Evolutionary conservation across 129 eudicot genomes (phyloP), one percentile per base, ranked within the genome.

Genomic region (Pseudognaphalium luteoalbum): DNA sequence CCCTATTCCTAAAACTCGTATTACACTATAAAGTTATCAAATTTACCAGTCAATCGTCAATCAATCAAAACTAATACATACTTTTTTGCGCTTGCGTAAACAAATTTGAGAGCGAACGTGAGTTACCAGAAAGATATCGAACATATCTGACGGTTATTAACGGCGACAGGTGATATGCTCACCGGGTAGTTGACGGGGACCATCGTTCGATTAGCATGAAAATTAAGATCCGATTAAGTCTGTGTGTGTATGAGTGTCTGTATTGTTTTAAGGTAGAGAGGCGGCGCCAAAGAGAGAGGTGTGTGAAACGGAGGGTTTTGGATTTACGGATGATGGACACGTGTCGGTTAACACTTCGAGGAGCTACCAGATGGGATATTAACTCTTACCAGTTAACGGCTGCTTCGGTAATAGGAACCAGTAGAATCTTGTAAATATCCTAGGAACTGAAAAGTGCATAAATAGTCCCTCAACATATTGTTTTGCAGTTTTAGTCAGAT

Each of bases 61-160:
- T 59, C 59, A 25, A 71, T 51, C 51, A 16, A 33, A 70, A 22
- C 47, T 22, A 47, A 69, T 7, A 5, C 30, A 34, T 14, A 3
- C 11, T 81, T 80, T 81, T 81, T 82, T 85, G 37, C 86, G 82
- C 81, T 85, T 85, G 71, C 89, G 87, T 74, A 80, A 60, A 25
- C 79, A 81, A 65, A 85, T 81, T 69, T 52, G 70, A 69, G 83
- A 82, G 64, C 81, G 87, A 50, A 75, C 68, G 62, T 79, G 84
- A 83, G 90, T 71, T 76, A 82, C 78, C 85, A 82, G 37, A 59
- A 81, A 71, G 19, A 80, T 83, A 74, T 85, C 72, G 25, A 85
- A 75, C 92, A 85, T 87, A 74, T 76, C 85, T 10, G 72, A 35
- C 2, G 41, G 63, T 29, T 44, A 60, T 41, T 68, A 47, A 16